A percentile compares a stretch with the other conserved stretches of the same genome.
Evolutionary conservation across 169 alveolate species (phyloP).

Genomic region (Cryptosporidium sp.): DNA sequence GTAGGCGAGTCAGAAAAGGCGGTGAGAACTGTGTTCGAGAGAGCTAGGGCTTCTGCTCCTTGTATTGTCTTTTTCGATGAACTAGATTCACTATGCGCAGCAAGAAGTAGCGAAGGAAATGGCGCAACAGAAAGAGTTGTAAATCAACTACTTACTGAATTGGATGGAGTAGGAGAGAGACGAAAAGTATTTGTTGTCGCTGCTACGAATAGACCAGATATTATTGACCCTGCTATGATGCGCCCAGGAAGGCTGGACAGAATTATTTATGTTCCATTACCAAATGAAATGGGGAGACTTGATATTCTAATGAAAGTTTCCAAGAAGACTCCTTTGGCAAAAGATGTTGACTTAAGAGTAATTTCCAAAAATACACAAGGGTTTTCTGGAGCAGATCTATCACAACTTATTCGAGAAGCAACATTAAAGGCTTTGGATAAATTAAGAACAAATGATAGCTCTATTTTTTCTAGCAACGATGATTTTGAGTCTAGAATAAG

Average conservation of each 20-base stretch:
- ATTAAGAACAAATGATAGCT: conserved; percentile 59
- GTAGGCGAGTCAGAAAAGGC: conserved; percentile 99
- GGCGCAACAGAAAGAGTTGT: conserved; percentile 97
- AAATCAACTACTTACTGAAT: conserved; percentile 96
- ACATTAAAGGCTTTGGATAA: conserved; percentile 87
- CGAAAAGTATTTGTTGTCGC: conserved; percentile 96
- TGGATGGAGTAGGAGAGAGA: conserved; percentile 97
- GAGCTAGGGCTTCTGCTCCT: conserved; percentile 98
- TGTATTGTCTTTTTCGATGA: conserved; percentile 99
- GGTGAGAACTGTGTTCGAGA: conserved; percentile 96
- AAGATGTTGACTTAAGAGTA: conserved; percentile 83
- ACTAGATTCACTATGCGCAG: conserved; percentile 96
- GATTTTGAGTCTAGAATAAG: conserved; percentile 30
- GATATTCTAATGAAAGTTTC: conserved; percentile 90
- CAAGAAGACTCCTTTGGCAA: conserved; percentile 88
- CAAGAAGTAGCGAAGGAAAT: conserved; percentile 92
- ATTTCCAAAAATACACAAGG: conserved; percentile 90
- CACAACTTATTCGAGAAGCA: conserved; percentile 93
- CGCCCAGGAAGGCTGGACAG: conserved; percentile 98
- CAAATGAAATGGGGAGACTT: conserved; percentile 92
- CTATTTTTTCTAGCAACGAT: conserved; percentile 18
- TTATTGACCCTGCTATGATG: conserved; percentile 98
- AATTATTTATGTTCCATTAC: conserved; percentile 95
- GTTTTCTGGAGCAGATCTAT: conserved; percentile 95
- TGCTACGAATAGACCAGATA: conserved; percentile 99